Evolutionary conservation across 2,329 filamentous ascomycete species (phyloP).

Genomic region (Calonectria ilicicola): DNA sequence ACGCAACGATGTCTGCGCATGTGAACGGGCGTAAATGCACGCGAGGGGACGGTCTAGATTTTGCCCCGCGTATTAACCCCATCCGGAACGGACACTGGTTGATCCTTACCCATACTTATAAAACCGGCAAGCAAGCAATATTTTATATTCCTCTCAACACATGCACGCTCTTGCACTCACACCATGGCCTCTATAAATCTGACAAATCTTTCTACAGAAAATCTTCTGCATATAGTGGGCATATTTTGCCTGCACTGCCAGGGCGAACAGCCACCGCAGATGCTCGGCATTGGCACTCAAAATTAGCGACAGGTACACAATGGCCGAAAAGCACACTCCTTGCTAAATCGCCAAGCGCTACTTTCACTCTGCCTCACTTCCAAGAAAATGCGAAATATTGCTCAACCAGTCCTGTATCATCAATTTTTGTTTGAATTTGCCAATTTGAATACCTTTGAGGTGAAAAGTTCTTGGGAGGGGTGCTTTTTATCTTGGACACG

Average conservation of each 20-base stretch:
- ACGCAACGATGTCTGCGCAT: no score
- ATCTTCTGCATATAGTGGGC: background rate
- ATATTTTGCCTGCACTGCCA: conserved; percentile 15
- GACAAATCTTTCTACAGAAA: background rate
- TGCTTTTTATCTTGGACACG: conserved; percentile 17
- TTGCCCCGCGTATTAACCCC: background rate
- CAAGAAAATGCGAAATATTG: background rate
- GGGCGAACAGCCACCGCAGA: background rate
- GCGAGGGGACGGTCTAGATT: background rate
- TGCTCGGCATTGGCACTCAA: conserved; percentile 7
- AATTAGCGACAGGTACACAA: fast-evolving
- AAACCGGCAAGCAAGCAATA: background rate
- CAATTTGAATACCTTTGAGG: background rate
- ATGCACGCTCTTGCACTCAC: background rate
- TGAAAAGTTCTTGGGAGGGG: background rate
- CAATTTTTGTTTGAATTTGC: conserved; percentile 23
- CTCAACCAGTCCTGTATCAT: conserved; percentile 4
- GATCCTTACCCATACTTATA: background rate
- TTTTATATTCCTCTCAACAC: background rate
- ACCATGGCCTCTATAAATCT: background rate
- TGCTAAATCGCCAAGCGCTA: background rate
- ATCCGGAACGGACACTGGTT: background rate
- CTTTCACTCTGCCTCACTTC: conserved; percentile 12
- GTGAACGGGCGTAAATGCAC: background rate
- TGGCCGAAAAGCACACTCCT: conserved; percentile 5